Evolutionary conservation across 2,329 filamentous ascomycete species (phyloP).

Genomic region (Nemania serpens): DNA sequence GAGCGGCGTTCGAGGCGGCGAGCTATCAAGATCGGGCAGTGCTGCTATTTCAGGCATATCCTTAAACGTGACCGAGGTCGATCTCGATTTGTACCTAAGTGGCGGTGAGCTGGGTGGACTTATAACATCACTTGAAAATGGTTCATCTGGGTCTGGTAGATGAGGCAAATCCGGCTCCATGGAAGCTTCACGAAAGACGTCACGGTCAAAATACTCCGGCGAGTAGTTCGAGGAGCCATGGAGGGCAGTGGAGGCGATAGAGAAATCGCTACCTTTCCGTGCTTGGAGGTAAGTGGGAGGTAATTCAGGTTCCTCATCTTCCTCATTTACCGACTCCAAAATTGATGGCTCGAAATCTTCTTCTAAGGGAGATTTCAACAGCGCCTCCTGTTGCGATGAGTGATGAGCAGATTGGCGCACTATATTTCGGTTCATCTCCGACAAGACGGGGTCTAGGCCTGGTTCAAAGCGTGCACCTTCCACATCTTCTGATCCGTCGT

Average conservation of each 20-base stretch:
- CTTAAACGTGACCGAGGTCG: slow-evolving; percentile 49
- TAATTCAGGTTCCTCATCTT: slow-evolving; percentile 40
- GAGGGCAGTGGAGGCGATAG: slow-evolving; percentile 46
- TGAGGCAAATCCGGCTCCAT: slow-evolving; percentile 49
- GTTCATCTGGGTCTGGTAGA: slow-evolving; percentile 40
- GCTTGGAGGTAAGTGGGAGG: slow-evolving; percentile 34
- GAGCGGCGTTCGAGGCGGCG: slow-evolving; percentile 48
- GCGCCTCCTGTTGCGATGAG: slow-evolving; percentile 21
- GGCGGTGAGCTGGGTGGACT: slow-evolving; percentile 58
- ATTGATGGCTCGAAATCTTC: slow-evolving; percentile 40
- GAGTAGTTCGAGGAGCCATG: slow-evolving; percentile 47
- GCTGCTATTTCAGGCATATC: slow-evolving; percentile 53
- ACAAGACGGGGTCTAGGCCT: slow-evolving; percentile 25
- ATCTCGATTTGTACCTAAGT: slow-evolving; percentile 44
- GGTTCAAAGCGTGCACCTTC: slow-evolving; percentile 4
- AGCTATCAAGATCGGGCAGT: slow-evolving; percentile 46
- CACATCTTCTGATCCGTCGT: slow-evolving; percentile 31
- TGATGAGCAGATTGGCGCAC: slow-evolving; percentile 33
- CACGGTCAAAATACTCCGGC: slow-evolving; percentile 48
- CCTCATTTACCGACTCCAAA: slow-evolving; percentile 41
- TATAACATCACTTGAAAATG: slow-evolving; percentile 44
- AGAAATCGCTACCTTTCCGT: slow-evolving; percentile 36
- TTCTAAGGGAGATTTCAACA: slow-evolving; percentile 23
- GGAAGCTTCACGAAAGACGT: slow-evolving; percentile 47
- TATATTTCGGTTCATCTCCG: slow-evolving; percentile 39